Conservation (phyloP, 2,329 filamentous ascomycete species). For the Aspergillus japonicus region DNA sequence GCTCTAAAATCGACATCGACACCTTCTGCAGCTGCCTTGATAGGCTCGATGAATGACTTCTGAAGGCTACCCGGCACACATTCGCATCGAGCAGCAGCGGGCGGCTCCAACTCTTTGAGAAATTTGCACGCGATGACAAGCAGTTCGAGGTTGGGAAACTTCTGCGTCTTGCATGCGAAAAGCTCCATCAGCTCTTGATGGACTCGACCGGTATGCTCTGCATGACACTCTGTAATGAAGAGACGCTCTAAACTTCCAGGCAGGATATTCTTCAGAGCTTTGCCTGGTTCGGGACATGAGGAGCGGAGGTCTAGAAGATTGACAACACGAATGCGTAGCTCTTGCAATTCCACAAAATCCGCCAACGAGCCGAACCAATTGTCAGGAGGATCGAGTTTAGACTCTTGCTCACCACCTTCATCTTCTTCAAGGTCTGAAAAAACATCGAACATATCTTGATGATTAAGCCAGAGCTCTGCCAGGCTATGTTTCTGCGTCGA, state of each 20-base stretch:
- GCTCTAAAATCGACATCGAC: no score
- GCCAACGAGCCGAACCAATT: conserved; percentile 8
- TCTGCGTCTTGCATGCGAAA: not conserved
- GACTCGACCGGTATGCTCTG: not conserved
- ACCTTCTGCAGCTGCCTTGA: no score
- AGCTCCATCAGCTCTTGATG: not conserved
- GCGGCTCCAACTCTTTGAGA: no score
- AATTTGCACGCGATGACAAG: no score
- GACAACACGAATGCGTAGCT: not conserved
- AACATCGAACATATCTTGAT: no score
- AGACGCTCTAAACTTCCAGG: not conserved
- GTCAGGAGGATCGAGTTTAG: not conserved
- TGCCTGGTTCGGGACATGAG: not conserved
- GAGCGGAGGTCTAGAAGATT: conserved; percentile 2
- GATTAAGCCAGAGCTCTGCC: not conserved
- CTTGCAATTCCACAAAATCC: not conserved
- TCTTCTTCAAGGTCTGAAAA: not conserved
- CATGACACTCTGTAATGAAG: not conserved
- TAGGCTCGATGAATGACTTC: no score
- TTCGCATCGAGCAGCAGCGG: no score
- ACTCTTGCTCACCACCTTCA: not conserved
- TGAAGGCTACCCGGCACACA: no score
- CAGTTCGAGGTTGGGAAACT: no score
- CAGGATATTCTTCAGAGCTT: not conserved
- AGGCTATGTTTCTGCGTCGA: not conserved